Evolutionary conservation across 2,329 filamentous ascomycete genomes (phyloP).

Genomic region (Plenodomus tracheiphilus): DNA sequence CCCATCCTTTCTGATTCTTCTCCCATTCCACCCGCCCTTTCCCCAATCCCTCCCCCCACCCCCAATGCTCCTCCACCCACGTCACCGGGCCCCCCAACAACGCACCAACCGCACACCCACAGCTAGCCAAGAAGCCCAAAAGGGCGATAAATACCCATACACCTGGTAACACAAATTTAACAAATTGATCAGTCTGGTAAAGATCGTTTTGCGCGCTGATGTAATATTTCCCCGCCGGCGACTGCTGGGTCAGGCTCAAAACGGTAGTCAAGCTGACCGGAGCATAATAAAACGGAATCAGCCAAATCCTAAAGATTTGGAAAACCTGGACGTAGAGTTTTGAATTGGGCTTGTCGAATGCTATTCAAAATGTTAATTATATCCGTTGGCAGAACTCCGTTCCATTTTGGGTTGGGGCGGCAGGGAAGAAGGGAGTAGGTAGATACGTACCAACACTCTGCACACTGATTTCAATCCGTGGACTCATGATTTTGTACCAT

Average conservation of each 20-base stretch:
- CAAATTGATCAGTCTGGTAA: constrained; percentile 75
- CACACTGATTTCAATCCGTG: constrained; percentile 69
- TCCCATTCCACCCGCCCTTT: constrained; percentile 9
- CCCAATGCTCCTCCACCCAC: constrained; percentile 21
- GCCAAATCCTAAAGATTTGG: constrained; percentile 77
- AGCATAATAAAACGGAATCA: constrained; percentile 73
- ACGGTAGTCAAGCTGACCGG: constrained; percentile 70
- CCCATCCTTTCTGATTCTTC: constrained; percentile 9
- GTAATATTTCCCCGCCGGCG: constrained; percentile 61
- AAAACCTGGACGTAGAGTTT: constrained; percentile 74
- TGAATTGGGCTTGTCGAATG: constrained; percentile 67
- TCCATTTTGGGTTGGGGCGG: no score
- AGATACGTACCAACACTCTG: constrained; percentile 58
- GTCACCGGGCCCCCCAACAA: constrained; percentile 54
- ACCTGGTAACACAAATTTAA: constrained; percentile 69
- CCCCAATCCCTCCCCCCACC: constrained; percentile 14
- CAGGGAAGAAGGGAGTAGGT: no score
- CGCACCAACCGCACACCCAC: constrained; percentile 66
- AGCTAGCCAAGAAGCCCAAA: constrained; percentile 68
- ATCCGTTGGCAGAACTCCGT: no score
- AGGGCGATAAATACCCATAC: constrained; percentile 61
- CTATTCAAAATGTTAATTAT: no score
- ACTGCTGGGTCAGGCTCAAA: constrained; percentile 59
- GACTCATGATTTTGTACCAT: constrained; percentile 79
- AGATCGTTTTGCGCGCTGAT: constrained; percentile 78